Base-by-base conservation (phyloP, 2,329 filamentous ascomycete genomes). In the Epichloe sibirici region DNA sequence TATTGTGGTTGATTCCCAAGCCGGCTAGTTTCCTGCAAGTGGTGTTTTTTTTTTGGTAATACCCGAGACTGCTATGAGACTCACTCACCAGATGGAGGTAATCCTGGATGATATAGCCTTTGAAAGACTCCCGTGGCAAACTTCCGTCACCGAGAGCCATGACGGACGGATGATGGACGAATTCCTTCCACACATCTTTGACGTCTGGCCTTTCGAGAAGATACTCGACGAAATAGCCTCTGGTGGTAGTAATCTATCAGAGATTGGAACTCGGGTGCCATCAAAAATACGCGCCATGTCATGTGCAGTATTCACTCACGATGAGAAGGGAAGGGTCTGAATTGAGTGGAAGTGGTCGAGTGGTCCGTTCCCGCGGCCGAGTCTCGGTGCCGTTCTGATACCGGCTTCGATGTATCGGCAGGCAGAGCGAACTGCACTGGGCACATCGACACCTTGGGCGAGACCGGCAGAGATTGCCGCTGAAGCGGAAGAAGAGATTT, bases 81-180 rank as follows among this genome's bases (percentile, higher is more conserved):
- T 43, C 61, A 93, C 86, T 43, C 61, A 93, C 86, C 44, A 96
- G 71, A 63, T 93, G 97, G 4, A 95, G 74, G 62, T 96, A 96
- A 62, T 97, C 91, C 61, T 97, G 91, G 9, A 93, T 77, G 52
- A 97, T 80, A 65, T 96, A 97, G 40, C 85, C 78, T 66, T 90
- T 93, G 74, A 95, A 97, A 0, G 82, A 84, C 44, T 86, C 79
- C 1, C 85, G 60, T 0, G 87, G 85, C 21, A 97, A 72, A 7
- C 79, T 85, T 0, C 89, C 90, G 54, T 85, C 75, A 0, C 86
- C 90, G 63, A 97, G 74, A 13, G 78, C 79, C 62, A 83, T 74
- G 43, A 95, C 87, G 62, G 97, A 97, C 0, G 84, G 80, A 63
- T 97, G 91, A 58, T 90, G 75, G 2, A 87, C 83, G 63, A 89